Conservation (phyloP, 2,329 filamentous ascomycete species). For the Fusarium goolgardi region DNA sequence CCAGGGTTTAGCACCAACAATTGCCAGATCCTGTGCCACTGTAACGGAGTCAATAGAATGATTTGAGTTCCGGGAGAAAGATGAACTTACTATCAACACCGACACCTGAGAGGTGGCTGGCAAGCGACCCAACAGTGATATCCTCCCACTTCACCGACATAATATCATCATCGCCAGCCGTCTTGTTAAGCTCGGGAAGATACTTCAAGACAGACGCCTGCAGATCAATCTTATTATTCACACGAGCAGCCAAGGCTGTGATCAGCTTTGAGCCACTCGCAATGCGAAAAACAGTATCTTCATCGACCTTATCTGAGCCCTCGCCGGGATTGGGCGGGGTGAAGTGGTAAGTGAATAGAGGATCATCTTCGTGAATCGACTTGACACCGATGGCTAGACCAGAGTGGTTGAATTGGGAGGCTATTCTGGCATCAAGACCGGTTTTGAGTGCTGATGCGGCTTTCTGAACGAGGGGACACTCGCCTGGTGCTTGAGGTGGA, state of each 20-base stretch:
- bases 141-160: conserved; percentile 58
- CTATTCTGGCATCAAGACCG: conserved; percentile 45
- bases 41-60: too few species aligned
- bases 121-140: conserved; percentile 59
- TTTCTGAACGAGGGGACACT: conserved; percentile 47
- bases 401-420: conserved; percentile 47
- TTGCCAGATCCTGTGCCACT: conserved; percentile 52
- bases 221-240: conserved; percentile 48
- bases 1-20: conserved; percentile 46
- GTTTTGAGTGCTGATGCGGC: conserved; percentile 43
- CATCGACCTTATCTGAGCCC: conserved; percentile 45
- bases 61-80: too few species aligned
- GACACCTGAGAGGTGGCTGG: conserved; percentile 60
- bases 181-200: conserved; percentile 53
- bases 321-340: conserved; percentile 51
- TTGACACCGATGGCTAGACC: conserved; percentile 56
- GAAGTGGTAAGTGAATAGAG: conserved; percentile 56
- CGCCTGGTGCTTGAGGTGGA: conserved; percentile 51
- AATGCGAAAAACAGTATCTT: conserved; percentile 52
- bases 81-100: conserved; percentile 51
- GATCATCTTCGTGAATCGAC: conserved; percentile 55
- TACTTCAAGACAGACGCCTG: conserved; percentile 60
- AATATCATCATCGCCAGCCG: conserved; percentile 46
- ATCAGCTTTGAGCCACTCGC: conserved; percentile 53
- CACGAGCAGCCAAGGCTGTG: conserved; percentile 49